Evolutionary conservation across 176 grass and related monocot species (phyloP), one percentile per base, ranked within the genome.

Genomic region (Oryza coarctata): DNA sequence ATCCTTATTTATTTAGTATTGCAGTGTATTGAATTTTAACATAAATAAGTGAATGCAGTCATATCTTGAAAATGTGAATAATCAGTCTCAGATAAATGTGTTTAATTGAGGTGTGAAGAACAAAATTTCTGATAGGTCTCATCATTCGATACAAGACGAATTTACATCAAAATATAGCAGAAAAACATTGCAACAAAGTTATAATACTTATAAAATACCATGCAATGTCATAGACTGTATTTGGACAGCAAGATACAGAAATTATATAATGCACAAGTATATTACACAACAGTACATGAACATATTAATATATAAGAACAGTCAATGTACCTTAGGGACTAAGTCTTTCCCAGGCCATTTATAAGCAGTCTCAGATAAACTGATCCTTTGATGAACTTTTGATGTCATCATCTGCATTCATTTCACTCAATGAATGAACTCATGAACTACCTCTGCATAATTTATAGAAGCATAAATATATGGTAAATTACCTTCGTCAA

Each of bases 381-480:
- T 79, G 20, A 44, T 88, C 83, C 82, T 91, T 68, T 70, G 80
- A 61, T 70, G 63, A 93, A 94, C 95, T 80, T 83, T 82, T 65
- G 88, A 91, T 14, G 90, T 71, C 92, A 91, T 94, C 76, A 89
- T 98, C 95, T 98, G 84, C 14, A 20, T 86, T 71, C 32, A 85
- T 73, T 75, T 86, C 9, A 76, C 45, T 78, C 35, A 71, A 82
- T 33, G 63, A 66, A 83, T 79, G 41, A 82, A 78, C 73, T 80
- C 34, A 70, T 79, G 34, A 82, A 78, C 76, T 80, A 50, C 39
- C 36, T 57, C 47, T 73, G 65, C 31, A 82, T 47, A 85, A 29
- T 38, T 52, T 39, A 70, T 31, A 71, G 15, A 58, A 71, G 43
- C 26, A 86, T 15, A 27, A 47, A 71, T 25, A 40, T 89, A 72